Evolutionary conservation across 176 grass and related monocot genomes (phyloP), one percentile per base, ranked within the genome.

Genomic region (Lolium perenne): DNA sequence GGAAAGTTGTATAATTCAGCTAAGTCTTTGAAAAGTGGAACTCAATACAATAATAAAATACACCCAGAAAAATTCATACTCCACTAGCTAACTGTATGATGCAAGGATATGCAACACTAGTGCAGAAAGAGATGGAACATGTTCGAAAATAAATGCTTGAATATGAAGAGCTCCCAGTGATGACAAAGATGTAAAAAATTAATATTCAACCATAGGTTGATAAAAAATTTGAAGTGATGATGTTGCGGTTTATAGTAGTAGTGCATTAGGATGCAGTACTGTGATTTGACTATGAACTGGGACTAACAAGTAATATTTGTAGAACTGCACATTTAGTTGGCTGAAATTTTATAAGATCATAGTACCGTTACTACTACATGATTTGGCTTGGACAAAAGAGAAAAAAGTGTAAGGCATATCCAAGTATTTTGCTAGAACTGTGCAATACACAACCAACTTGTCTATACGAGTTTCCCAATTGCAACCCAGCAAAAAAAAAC

Each of bases 281-380:
- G 0, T 82, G 64, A 78, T 86, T 78, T 73, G 45, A 83, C 83
- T 63, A 68, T 78, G 4, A 77, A 53, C 41, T 43, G 41, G 55
- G 74, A 83, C 80, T 38, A 70, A 17, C 63, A 79, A 77, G 38
- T 56, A 65, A 47, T 46, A 17, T 54, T 43, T 47, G 68, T 11
- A 43, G 10, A 50, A 50, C 48, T 50, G 48, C 48, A 50, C 1
- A 35, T 62, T 8, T 69, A 20, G 65, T 17, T 50, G 50, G 48
- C 22, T 78, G 5, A 40, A 40, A 17, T 85, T 26, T 89, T 58
- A 53, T 86, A 82, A 59, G 13, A 83, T 67, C 56, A 12, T 63
- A 72, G 54, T 84, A 72, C 73, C 10, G 22, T 43, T 73, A 23
- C 38, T 10, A 13, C 69, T 23, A 3, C 51, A 54, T 54, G 51